Conservation (phyloP, 192 early-diverging fungal species). For the Backusella parvicylindrica region DNA sequence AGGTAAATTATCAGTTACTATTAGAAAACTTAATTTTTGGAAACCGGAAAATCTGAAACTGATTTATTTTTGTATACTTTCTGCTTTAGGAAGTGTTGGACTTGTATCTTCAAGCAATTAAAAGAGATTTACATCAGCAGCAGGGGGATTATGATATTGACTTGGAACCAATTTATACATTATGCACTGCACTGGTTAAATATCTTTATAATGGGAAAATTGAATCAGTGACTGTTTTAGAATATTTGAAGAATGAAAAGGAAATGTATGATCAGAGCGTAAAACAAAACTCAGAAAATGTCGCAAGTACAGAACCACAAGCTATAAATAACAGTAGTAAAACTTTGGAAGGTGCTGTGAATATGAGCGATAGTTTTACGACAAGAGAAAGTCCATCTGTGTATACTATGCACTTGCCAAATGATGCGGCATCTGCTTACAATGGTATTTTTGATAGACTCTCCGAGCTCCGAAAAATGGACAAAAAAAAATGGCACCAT, state of each 20-base stretch:
- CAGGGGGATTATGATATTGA: slow-evolving; percentile 52
- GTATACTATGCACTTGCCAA: not conserved
- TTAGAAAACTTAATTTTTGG: not conserved
- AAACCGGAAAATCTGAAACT: not conserved
- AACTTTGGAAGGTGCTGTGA: not conserved
- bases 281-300: not conserved
- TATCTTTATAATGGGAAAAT: slow-evolving; percentile 44
- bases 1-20: slow-evolving; percentile 13
- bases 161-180: slow-evolving; percentile 56
- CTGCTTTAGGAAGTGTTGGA: slow-evolving; percentile 34
- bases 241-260: not conserved
- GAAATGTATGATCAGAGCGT: not conserved
- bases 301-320: not conserved
- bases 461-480: slow-evolving; percentile 48
- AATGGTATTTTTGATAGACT: slow-evolving; percentile 45
- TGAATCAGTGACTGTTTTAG: slow-evolving; percentile 13
- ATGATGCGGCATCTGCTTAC: slow-evolving; percentile 31
- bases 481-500: slow-evolving; percentile 73
- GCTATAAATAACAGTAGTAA: not conserved
- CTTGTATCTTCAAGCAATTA: slow-evolving; percentile 36
- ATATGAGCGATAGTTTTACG: not conserved
- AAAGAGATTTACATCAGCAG: slow-evolving; percentile 32
- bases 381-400: not conserved
- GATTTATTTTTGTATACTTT: not conserved
- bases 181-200: slow-evolving; percentile 57